These are phyloP conservation scores for Pythium sukuiense DNA, from an alignment of 352 stramenopile species.

Conservation along the genomic window DNA sequence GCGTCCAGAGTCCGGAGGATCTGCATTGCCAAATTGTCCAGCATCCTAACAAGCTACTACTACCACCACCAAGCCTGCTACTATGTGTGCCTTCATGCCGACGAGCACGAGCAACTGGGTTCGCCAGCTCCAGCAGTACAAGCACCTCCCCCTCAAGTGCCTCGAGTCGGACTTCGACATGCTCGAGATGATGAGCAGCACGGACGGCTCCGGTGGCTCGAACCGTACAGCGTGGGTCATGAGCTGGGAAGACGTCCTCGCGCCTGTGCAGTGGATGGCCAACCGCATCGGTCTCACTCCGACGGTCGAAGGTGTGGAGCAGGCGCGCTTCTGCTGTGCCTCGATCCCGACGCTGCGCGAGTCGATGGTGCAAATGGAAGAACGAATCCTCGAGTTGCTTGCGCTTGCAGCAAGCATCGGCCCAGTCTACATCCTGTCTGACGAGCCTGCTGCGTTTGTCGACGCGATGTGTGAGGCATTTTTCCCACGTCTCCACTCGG, in stretches of 20 bases:
- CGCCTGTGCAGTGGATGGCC: slow-evolving; percentile 40
- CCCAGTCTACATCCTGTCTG: slow-evolving; percentile 48
- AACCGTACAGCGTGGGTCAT: slow-evolving; percentile 33
- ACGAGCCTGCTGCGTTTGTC: slow-evolving; percentile 39
- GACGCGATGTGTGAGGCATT: slow-evolving; percentile 46
- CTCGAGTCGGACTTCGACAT: slow-evolving; percentile 29
- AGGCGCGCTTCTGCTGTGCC: slow-evolving; percentile 22
- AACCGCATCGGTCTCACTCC: slow-evolving; percentile 34
- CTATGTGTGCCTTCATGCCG: slow-evolving; percentile 14
- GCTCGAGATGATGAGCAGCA: slow-evolving; percentile 32
- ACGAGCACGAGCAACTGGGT: slow-evolving; percentile 28
- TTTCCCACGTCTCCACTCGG: slow-evolving; percentile 42
- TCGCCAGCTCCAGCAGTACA: slow-evolving; percentile 27
- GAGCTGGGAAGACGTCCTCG: slow-evolving; percentile 58
- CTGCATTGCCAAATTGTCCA: slow-evolving; percentile 10
- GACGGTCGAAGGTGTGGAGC: slow-evolving; percentile 27
- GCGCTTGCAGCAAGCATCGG: slow-evolving; percentile 29
- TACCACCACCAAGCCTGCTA: neutral
- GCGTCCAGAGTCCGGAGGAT: neutral
- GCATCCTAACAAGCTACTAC: neutral
- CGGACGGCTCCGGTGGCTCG: slow-evolving; percentile 17
- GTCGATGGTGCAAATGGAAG: slow-evolving; percentile 34
- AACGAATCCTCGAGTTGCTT: slow-evolving; percentile 37
- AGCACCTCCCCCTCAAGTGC: slow-evolving; percentile 19
- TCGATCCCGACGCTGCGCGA: slow-evolving; percentile 27